These are phyloP conservation scores for Byssochlamys sp. DNA, from an alignment of 2,329 filamentous ascomycete genomes.

Conservation along the genomic window DNA sequence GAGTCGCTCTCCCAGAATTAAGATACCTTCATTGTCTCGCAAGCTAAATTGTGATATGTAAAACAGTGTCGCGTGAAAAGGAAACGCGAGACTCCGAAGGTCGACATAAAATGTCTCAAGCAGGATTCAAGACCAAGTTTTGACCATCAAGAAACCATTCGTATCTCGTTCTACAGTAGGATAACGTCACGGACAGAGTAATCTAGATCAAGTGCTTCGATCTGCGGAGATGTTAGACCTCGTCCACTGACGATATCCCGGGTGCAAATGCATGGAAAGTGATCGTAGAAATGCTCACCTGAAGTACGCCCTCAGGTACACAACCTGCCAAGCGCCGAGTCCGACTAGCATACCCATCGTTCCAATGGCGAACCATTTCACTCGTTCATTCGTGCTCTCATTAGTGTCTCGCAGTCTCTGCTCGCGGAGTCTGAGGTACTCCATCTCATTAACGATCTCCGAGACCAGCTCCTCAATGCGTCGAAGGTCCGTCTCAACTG, in stretches of 20 bases:
- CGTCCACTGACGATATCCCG: not conserved
- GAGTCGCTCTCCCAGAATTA: not conserved
- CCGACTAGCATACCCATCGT: constrained; percentile 86
- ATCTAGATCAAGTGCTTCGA: constrained; percentile 60
- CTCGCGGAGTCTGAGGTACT: constrained; percentile 80
- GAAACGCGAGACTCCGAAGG: not conserved
- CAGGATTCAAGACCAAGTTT: not conserved
- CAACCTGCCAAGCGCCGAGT: constrained; percentile 90
- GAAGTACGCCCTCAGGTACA: constrained; percentile 96
- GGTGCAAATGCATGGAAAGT: not conserved
- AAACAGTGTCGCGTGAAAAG: not conserved
- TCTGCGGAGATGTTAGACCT: constrained; percentile 25
- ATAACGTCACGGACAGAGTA: not conserved
- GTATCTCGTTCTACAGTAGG: constrained; percentile 1
- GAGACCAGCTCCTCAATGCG: constrained; percentile 81
- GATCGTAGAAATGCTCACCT: constrained; percentile 42
- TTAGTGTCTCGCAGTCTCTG: constrained; percentile 96
- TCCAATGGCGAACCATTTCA: constrained; percentile 95
- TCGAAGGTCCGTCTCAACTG: constrained; percentile 85
- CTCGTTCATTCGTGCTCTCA: constrained; percentile 96
- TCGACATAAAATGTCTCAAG: not conserved
- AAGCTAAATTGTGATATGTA: not conserved
- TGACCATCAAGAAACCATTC: not conserved
- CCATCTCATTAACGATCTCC: constrained; percentile 90
- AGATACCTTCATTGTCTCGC: not conserved